phyloP scores from a whole-genome alignment of 2,329 filamentous ascomycete species.

The Fonsecaea erecta region DNA sequence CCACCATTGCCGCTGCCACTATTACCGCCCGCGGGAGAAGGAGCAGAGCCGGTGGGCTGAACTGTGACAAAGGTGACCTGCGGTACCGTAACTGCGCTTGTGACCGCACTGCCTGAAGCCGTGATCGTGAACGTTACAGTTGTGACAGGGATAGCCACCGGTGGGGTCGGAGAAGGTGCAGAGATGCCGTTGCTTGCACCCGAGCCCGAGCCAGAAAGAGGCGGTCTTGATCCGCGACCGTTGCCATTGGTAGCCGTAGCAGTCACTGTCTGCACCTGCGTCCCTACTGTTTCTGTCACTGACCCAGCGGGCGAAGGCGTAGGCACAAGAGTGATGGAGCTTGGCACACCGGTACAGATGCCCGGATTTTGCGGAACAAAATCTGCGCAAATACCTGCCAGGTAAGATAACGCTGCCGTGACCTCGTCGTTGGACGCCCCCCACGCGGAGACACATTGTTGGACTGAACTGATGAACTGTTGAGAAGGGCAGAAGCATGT shows the following conservation, averaged over 20 bases:
- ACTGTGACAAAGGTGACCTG: constrained; percentile 50
- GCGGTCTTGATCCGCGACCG: constrained; percentile 30
- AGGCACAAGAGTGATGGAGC: constrained; percentile 59
- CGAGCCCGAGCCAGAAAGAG: constrained; percentile 21
- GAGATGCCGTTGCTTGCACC: constrained; percentile 6
- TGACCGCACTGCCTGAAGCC: constrained; percentile 36
- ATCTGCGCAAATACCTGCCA: constrained; percentile 86
- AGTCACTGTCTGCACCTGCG: constrained; percentile 9
- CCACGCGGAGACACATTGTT: constrained; percentile 79
- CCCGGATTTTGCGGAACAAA: constrained; percentile 70
- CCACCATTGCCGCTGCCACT: not conserved
- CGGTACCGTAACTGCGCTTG: constrained; percentile 51
- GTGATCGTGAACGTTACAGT: constrained; percentile 48
- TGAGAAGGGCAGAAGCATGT: constrained; percentile 84
- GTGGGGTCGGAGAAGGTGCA: not conserved
- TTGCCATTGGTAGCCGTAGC: constrained; percentile 38
- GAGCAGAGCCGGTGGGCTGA: constrained; percentile 34
- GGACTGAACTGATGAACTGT: constrained; percentile 77
- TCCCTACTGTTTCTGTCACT: constrained; percentile 41
- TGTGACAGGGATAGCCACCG: constrained; percentile 42
- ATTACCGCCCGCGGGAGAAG: constrained; percentile 24
- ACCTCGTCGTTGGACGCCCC: constrained; percentile 69
- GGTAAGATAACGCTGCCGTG: constrained; percentile 74
- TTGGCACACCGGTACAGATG: constrained; percentile 76
- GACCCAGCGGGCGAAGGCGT: constrained; percentile 54